Conservation (phyloP, 164 flowering plant genomes). For the Macadamia tetraphylla region DNA sequence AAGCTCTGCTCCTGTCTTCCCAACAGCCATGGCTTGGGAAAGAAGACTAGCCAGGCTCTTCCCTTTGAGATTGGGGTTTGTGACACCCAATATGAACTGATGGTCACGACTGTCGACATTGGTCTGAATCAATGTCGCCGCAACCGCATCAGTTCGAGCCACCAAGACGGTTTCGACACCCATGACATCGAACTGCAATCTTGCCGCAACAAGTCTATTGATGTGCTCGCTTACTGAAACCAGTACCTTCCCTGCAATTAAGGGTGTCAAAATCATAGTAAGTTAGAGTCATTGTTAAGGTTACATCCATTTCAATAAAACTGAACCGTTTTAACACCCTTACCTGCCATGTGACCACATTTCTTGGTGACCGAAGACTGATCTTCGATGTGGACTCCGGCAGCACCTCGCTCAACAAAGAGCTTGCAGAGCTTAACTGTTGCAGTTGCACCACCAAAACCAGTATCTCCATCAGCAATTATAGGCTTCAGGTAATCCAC, state of each 20-base stretch:
- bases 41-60: constrained; percentile 50
- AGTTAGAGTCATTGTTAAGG: too few species aligned
- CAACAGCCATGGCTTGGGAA: constrained; percentile 56
- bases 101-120: constrained; percentile 82
- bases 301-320: too few species aligned
- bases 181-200: constrained; percentile 91
- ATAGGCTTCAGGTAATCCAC: constrained; percentile 84
- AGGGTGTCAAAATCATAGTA: too few species aligned
- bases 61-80: constrained; percentile 61
- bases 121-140: constrained; percentile 70
- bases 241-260: constrained; percentile 53
- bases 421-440: constrained; percentile 93
- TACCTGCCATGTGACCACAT: constrained; percentile 95
- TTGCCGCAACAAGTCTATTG: constrained; percentile 78
- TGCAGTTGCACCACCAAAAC: constrained; percentile 92
- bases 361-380: constrained; percentile 93
- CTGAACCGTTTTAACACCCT: too few species aligned
- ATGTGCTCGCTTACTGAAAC: constrained; percentile 74
- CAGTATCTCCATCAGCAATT: constrained; percentile 91
- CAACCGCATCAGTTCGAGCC: constrained; percentile 90
- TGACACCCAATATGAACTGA: constrained; percentile 78
- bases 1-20: constrained; percentile 66
- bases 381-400: constrained; percentile 91
- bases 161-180: constrained; percentile 78
- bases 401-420: constrained; percentile 92